Conservation (phyloP, 331 rosid genomes). For the Dryas integrifolia region DNA sequence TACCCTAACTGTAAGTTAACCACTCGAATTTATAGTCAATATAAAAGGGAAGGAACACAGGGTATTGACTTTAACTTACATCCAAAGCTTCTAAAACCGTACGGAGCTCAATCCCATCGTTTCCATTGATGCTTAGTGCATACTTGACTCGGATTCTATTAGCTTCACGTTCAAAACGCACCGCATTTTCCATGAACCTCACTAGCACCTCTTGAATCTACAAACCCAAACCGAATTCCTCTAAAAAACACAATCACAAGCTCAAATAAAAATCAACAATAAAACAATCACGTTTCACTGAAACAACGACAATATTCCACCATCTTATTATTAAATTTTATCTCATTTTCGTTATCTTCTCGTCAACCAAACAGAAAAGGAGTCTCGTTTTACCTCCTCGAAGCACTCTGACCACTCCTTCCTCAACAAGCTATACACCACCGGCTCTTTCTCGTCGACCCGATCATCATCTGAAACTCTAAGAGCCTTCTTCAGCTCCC, state of each 20-base stretch:
- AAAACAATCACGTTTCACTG: slow-evolving; percentile 18
- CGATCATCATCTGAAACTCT: slow-evolving; percentile 35
- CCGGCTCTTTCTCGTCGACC: slow-evolving; percentile 53
- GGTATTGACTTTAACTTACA: slow-evolving; percentile 45
- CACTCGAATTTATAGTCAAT: background rate
- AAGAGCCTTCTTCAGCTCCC: slow-evolving; percentile 58
- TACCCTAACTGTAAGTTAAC: background rate
- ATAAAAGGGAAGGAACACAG: slow-evolving; percentile 3
- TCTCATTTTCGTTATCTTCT: slow-evolving; percentile 7
- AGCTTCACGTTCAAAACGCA: slow-evolving; percentile 57
- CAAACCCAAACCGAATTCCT: slow-evolving; percentile 89
- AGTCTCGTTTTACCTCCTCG: slow-evolving; percentile 57
- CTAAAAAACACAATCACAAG: slow-evolving; percentile 64
- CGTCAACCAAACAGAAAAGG: slow-evolving; percentile 2
- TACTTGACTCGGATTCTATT: slow-evolving; percentile 53
- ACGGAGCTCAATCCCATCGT: slow-evolving; percentile 48
- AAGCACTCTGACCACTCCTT: slow-evolving; percentile 80
- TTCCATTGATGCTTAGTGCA: slow-evolving; percentile 38
- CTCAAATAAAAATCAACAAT: slow-evolving; percentile 56
- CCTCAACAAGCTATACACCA: slow-evolving; percentile 71
- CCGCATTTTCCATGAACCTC: slow-evolving; percentile 72
- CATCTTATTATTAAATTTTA: background rate
- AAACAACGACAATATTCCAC: background rate
- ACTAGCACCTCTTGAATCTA: slow-evolving; percentile 90
- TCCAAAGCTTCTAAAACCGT: slow-evolving; percentile 81